Percentiles rank a stretch among this genome's conserved stretches.
phyloP scores from a whole-genome alignment of 305 asterid species.

The Fraxinus sp. region DNA sequence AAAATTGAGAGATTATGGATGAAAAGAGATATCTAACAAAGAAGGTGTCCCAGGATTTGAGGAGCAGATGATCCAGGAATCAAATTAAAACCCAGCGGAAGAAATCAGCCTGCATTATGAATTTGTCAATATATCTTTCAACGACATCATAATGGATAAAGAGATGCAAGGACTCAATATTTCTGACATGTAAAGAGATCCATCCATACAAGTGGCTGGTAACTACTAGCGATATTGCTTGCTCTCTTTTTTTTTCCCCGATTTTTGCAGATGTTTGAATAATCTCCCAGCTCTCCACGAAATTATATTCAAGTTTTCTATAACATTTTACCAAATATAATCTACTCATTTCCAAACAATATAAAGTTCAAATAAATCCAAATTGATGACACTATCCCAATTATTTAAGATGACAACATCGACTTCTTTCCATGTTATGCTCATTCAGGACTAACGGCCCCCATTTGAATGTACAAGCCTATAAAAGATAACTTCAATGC shows the following conservation, averaged over 20 bases:
- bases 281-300: not conserved
- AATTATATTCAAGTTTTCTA: not conserved
- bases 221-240: not conserved
- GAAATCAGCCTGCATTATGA: conserved; percentile 42
- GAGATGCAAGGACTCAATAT: not conserved
- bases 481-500: not conserved
- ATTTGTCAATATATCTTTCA: conserved; percentile 15
- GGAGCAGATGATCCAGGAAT: conserved; percentile 31
- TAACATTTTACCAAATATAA: not conserved
- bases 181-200: not conserved
- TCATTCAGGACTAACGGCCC: not conserved
- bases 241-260: not conserved
- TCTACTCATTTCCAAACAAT: not conserved
- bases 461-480: not conserved
- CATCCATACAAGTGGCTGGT: not conserved
- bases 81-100: conserved; percentile 28
- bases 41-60: conserved; percentile 25
- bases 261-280: not conserved
- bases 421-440: not conserved
- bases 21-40: conserved; percentile 32
- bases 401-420: not conserved
- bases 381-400: conserved; percentile 1
- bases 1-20: conserved; percentile 18
- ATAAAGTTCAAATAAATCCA: not conserved
- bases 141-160: conserved; percentile 4